phyloP scores from a whole-genome alignment of 768 basidiomycete species.

The Kwoniella botswanensis region DNA sequence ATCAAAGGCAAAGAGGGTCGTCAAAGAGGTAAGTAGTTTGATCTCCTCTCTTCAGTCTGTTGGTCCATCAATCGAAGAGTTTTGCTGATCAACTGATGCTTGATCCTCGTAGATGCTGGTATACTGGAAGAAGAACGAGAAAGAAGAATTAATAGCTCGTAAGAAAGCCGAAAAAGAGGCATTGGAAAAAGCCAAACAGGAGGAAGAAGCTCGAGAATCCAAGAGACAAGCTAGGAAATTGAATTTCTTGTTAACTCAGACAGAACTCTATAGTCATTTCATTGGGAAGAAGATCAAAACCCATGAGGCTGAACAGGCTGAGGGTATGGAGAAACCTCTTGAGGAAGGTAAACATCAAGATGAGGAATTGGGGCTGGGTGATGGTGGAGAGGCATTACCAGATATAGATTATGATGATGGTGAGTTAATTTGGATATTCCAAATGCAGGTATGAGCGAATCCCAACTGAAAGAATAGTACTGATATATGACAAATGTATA shows the following conservation, averaged over 20 bases:
- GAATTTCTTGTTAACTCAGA: slow-evolving; percentile 98
- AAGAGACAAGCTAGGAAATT: slow-evolving; percentile 93
- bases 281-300: slow-evolving; percentile 83
- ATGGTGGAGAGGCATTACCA: slow-evolving; percentile 65
- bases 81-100: not conserved
- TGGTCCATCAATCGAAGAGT: no score
- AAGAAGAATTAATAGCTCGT: slow-evolving; percentile 88
- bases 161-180: slow-evolving; percentile 96
- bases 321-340: slow-evolving; percentile 42
- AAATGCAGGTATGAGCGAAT: no score
- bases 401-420: slow-evolving; percentile 93
- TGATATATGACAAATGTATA: slow-evolving; percentile 51
- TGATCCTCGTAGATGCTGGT: slow-evolving; percentile 73
- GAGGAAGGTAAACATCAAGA: slow-evolving; percentile 22
- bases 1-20: slow-evolving; percentile 44
- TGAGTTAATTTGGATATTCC: no score
- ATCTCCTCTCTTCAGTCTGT: not conserved
- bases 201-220: slow-evolving; percentile 70
- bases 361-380: slow-evolving; percentile 61
- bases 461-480: not conserved
- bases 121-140: slow-evolving; percentile 98
- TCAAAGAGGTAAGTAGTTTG: slow-evolving; percentile 41
- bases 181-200: slow-evolving; percentile 48
- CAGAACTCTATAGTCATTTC: slow-evolving; percentile 98
- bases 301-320: slow-evolving; percentile 58